Base-by-base conservation (phyloP, 2,329 filamentous ascomycete species). In the Ophiosphaerella korrae region DNA sequence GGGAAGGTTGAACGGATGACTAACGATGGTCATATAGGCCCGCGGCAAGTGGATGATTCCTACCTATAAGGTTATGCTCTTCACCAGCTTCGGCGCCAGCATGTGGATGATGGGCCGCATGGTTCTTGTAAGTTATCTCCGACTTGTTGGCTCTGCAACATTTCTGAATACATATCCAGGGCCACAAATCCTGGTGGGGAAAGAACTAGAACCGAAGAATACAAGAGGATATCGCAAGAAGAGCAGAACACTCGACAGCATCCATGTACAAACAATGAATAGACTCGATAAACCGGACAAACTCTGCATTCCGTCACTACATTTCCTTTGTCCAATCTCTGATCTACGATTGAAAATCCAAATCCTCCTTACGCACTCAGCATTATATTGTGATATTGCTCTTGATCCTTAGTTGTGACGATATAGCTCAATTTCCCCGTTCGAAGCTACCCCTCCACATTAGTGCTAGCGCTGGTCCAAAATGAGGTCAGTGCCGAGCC, bases 81-180 rank as follows among this genome's bases (percentile, higher is more conserved):
- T 81, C 80, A 84, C 84, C 64, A 80, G 80, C 68, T 76, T 86
- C 66, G 80, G 77, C 70, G 81, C 87, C 89, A 79, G 68, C 58
- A 78, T 90, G 77, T 93, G 89, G 80, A 88, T 87, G 79, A 86
- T 88, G 79, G 78, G 81, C 74, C 88, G 89, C 73, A 85, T 89
- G 79, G 78, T 89, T 59, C 72, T 86, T 38, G 76, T 78, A 73
- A 36, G 75, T 64, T 11, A 8, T 16, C 3, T 11, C 14, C 9
- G n/a, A 39, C 32, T 12, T 4, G 9, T 9, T n/a, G 39, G 13
- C n/a, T n/a, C 9, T 34, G 21, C 3, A 21, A n/a, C 8, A 13
- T 42, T 48, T 32, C 60, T 55, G 34, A 53, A 42, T 9, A 8
- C 21, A 12, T 43, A 13, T 31, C 1, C 42, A 77, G 57, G 89